Evolutionary conservation across 2,329 filamentous ascomycete genomes (phyloP), one percentile per base, ranked within the genome.

Genomic region (Tolypocladium tundrense): DNA sequence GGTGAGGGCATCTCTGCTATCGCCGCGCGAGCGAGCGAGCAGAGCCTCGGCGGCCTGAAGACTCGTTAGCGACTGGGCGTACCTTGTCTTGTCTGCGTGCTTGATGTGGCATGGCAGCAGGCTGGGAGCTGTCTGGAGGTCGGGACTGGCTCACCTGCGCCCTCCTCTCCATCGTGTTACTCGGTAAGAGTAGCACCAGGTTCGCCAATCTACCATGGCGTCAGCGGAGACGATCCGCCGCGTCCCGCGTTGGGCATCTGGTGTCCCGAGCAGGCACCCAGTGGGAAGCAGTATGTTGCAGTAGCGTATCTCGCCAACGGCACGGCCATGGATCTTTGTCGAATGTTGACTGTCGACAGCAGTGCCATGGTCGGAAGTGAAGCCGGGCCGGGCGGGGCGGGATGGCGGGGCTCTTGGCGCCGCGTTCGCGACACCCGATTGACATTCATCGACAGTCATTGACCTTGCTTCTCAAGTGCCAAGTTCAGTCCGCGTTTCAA

Each of bases 1-100:
- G 55, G 85, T 77, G 57, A 97, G 79, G 50, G 90, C 91, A 64
- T 86, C 84, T 58, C 69, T 66, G 60, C 8, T 37, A 31, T 52
- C 48, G 31, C 72, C 73, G 52, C 59, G 69, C 54, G 70, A 70
- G 60, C 63, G 68, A 60, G 64, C 63, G 54, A 72, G 63, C 52
- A 75, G 65, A 65, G 67, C 67, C 67, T 77, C 75, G 60, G 72
- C 71, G 61, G 68, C 69, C 75, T 77, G 41, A 4, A 24, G 42
- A 21, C 24, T 6, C 56, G 56, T 61, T 37, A 60, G 53, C 27
- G 33, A 8, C 16, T 52, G 27, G 13, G 9, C 9, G n/a, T 43
- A 35, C 13, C 10, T 21, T 37, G 19, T 35, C 48, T 35, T 14
- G 13, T 16, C 24, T 48, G n/a, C 42, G 39, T 40, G 39, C 39